A percentile compares a stretch with the other conserved stretches of the same genome.
phyloP scores from a whole-genome alignment of 169 alveolate genomes.

The Babesia divergens region DNA sequence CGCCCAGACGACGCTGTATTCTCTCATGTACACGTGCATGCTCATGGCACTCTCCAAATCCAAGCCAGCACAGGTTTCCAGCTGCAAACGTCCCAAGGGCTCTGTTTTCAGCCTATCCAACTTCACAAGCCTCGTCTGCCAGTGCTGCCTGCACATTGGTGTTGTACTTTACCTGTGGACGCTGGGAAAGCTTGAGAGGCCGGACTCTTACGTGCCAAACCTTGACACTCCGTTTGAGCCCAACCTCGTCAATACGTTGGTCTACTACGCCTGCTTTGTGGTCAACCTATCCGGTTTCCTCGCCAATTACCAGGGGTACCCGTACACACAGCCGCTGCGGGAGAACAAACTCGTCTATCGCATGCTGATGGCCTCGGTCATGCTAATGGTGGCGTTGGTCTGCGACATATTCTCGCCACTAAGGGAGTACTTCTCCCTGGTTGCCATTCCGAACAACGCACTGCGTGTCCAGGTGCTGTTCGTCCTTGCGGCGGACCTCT shows the following conservation, averaged over 20 bases:
- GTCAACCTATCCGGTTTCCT: constrained; percentile 79
- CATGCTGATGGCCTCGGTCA: constrained; percentile 28
- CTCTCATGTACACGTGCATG: constrained; percentile 72
- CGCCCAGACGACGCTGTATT: constrained; percentile 88
- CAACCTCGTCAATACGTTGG: constrained; percentile 82
- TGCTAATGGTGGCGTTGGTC: constrained; percentile 37
- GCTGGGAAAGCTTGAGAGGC: constrained; percentile 64
- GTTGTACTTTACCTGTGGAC: constrained; percentile 78
- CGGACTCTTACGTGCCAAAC: constrained; percentile 60
- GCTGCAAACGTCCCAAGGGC: constrained; percentile 64
- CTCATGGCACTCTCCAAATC: constrained; percentile 70
- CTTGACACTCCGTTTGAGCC: constrained; percentile 85
- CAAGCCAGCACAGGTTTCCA: constrained; percentile 59
- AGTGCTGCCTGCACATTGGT: constrained; percentile 73
- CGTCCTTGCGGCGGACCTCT: constrained; percentile 23
- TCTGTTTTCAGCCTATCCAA: constrained; percentile 65
- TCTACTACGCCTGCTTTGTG: constrained; percentile 77
- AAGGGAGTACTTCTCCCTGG: constrained; percentile 65
- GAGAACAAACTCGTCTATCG: constrained; percentile 66
- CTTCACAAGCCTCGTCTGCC: constrained; percentile 70
- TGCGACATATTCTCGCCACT: constrained; percentile 56
- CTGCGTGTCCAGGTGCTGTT: constrained; percentile 21
- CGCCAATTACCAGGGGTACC: constrained; percentile 86
- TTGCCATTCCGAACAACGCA: constrained; percentile 27
- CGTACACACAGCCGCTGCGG: constrained; percentile 78